A percentile compares a stretch with the other conserved stretches of the same genome.
These are phyloP conservation scores for Citrullus colocynthis DNA, from an alignment of 306 rosid species.

Conservation along the genomic window DNA sequence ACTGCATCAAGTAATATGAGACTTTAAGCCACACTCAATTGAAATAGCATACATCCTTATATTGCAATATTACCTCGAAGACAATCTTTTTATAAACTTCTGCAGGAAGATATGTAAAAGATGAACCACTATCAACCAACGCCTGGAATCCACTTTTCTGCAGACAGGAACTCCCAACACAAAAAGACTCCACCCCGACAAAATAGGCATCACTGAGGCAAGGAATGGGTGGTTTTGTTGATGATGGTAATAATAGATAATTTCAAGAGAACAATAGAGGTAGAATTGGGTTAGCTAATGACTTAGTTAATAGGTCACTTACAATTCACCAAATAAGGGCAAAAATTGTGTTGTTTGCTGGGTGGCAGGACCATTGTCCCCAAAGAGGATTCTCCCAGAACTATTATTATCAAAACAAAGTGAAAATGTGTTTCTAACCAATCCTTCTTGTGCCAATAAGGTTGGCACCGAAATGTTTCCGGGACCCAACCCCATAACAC, in stretches of 20 bases:
- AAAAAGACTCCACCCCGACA: conserved; percentile 40
- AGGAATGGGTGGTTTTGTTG: background rate
- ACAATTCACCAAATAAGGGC: conserved; percentile 28
- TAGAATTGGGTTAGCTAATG: background rate
- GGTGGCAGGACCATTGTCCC: conserved; percentile 34
- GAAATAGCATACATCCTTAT: background rate
- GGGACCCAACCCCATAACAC: conserved; percentile 60
- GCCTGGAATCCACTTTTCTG: conserved; percentile 29
- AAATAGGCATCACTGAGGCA: conserved; percentile 25
- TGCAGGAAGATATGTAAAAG: conserved; percentile 50
- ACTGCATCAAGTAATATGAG: conserved; percentile 26
- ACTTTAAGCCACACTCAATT: background rate
- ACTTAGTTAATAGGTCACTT: conserved; percentile 8
- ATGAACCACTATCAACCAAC: conserved; percentile 39
- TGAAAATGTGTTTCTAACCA: conserved; percentile 40
- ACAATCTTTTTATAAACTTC: conserved; percentile 26
- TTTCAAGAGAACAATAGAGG: background rate
- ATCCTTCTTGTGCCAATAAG: conserved; percentile 46
- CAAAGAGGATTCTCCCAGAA: conserved; percentile 58
- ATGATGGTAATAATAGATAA: background rate
- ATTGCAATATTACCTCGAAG: conserved; percentile 25
- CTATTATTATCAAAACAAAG: conserved; percentile 38
- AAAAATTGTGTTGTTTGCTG: conserved; percentile 44
- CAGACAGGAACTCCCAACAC: conserved; percentile 40
- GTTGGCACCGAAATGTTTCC: conserved; percentile 53